phyloP scores from a whole-genome alignment of 2,329 filamentous ascomycete species.

The Aureobasidium sp. region DNA sequence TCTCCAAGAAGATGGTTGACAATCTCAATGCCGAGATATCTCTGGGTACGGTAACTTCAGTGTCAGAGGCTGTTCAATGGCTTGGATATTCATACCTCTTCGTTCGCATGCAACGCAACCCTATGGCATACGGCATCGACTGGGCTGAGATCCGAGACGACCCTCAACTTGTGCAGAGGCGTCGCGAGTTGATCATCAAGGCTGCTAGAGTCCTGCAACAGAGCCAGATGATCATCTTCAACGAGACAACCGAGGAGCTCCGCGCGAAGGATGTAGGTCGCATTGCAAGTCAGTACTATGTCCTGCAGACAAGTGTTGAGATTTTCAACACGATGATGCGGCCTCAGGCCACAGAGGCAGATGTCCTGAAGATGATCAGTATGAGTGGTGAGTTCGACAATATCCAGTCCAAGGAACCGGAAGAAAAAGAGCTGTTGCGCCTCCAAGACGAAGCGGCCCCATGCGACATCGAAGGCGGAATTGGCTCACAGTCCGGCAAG shows the following conservation, averaged over 20 bases:
- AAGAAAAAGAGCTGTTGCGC: conserved; percentile 74
- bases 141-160: conserved; percentile 87
- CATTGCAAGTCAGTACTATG: conserved; percentile 96
- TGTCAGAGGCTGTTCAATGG: conserved; percentile 91
- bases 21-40: conserved; percentile 95
- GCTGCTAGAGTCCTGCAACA: conserved; percentile 80
- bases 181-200: conserved; percentile 78
- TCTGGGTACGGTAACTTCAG: conserved; percentile 91
- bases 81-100: conserved; percentile 97
- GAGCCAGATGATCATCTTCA: conserved; percentile 99
- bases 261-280: conserved; percentile 90
- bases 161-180: conserved; percentile 74
- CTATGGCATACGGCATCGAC: conserved; percentile 87
- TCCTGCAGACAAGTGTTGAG: conserved; percentile 85
- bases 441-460: conserved; percentile 63
- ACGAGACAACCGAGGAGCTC: conserved; percentile 86
- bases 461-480: conserved; percentile 67
- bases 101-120: conserved; percentile 90
- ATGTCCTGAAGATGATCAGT: conserved; percentile 91
- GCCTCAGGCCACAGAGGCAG: conserved; percentile 75
- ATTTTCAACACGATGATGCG: conserved; percentile 96
- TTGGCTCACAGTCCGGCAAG: conserved; percentile 68
- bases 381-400: conserved; percentile 98
- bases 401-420: conserved; percentile 82
- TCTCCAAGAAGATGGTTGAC: conserved; percentile 88